These are phyloP conservation scores for Bipolaris gigantea DNA, from an alignment of 2,329 filamentous ascomycete genomes.

Conservation along the genomic window DNA sequence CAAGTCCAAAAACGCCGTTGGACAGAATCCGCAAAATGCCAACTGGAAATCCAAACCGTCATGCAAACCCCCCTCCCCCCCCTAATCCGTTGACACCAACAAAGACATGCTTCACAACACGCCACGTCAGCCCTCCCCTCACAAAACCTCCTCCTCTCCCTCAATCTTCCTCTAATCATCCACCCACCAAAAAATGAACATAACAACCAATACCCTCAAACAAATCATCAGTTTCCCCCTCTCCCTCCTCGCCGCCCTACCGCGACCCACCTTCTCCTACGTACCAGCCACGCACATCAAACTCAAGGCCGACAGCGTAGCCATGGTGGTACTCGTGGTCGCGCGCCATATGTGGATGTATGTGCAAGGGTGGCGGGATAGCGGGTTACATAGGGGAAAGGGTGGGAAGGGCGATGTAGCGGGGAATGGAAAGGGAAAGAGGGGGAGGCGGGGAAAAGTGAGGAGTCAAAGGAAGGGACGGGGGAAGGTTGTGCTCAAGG, in stretches of 20 bases:
- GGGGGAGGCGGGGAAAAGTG: neutral
- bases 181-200: neutral
- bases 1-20: neutral
- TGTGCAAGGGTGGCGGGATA: slow-evolving; percentile 8
- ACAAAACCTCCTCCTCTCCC: neutral
- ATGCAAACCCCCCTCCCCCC: too few relatives aligned
- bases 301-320: slow-evolving; percentile 21
- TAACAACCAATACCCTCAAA: neutral
- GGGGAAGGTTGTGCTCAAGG: neutral
- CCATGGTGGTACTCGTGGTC: slow-evolving; percentile 12
- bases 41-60: too few relatives aligned
- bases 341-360: slow-evolving; percentile 6
- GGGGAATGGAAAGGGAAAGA: neutral
- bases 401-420: neutral
- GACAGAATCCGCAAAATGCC: neutral
- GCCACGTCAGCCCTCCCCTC: neutral
- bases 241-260: neutral
- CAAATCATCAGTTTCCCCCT: neutral
- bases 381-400: neutral
- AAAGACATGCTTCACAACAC: neutral
- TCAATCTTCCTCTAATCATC: too few relatives aligned
- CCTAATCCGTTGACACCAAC: neutral
- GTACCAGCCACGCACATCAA: slow-evolving; percentile 18
- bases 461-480: neutral
- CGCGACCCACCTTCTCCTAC: slow-evolving; percentile 10